Conservation (phyloP, 2,329 filamentous ascomycete genomes). For the Fusarium scirpi region DNA sequence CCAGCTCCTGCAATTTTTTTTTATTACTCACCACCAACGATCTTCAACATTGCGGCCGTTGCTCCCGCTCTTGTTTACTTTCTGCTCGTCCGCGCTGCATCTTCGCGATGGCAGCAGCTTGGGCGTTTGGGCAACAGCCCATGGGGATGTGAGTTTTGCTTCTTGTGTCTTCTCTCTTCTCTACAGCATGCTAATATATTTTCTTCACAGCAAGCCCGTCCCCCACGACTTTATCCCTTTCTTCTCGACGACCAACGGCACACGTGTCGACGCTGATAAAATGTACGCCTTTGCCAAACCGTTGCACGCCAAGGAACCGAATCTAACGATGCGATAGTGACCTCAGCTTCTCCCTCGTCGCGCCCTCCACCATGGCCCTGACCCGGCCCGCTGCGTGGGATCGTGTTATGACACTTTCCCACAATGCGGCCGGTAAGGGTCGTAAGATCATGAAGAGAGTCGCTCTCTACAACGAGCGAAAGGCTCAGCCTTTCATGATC, state of each 20-base stretch:
- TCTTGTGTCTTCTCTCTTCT: background rate
- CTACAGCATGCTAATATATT: conserved; percentile 31
- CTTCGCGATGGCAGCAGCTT: conserved; percentile 44
- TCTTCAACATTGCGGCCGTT: background rate
- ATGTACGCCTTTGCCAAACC: conserved; percentile 32
- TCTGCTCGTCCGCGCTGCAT: conserved; percentile 34
- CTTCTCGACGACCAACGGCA: conserved; percentile 41
- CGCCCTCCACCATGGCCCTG: conserved; percentile 31
- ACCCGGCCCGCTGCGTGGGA: conserved; percentile 49
- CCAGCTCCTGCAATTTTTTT: conserved; percentile 29
- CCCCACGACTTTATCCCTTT: conserved; percentile 44
- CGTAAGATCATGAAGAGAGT: conserved; percentile 53
- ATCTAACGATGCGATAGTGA: conserved; percentile 38
- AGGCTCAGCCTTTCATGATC: background rate
- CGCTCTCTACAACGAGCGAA: conserved; percentile 19
- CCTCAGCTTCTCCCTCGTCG: conserved; percentile 40
- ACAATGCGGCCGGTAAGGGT: conserved; percentile 39
- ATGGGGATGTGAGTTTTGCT: conserved; percentile 35
- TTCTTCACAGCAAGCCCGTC: conserved; percentile 36
- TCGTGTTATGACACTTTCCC: conserved; percentile 48
- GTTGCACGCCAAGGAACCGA: background rate
- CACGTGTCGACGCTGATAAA: conserved; percentile 14
- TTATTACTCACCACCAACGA: background rate
- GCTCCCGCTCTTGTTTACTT: conserved; percentile 47
- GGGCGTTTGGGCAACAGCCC: conserved; percentile 42